Percentiles rank a stretch among this genome's conserved stretches.
These are phyloP conservation scores for Lasiosphaeria ovina DNA, from an alignment of 495 filamentous ascomycete genomes.

Conservation along the genomic window DNA sequence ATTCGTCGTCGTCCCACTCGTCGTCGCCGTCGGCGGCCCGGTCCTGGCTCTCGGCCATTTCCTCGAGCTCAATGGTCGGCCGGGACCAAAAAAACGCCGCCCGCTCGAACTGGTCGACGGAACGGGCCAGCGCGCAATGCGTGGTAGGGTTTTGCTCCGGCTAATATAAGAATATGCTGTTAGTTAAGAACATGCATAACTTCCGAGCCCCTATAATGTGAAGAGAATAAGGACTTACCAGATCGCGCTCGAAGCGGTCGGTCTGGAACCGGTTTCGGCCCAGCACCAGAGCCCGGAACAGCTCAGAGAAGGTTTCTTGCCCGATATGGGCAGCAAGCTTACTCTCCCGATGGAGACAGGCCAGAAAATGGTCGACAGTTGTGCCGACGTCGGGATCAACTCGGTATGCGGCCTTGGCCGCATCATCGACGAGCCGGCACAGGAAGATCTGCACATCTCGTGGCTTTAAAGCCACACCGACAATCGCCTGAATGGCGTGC, in stretches of 20 bases:
- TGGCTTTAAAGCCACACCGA: background rate
- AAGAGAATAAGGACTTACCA: background rate
- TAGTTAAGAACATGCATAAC: background rate
- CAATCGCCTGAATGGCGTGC: background rate
- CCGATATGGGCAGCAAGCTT: background rate
- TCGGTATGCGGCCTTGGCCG: background rate
- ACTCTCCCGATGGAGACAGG: background rate
- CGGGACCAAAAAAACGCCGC: conserved; percentile 10
- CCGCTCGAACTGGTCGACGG: conserved; percentile 10
- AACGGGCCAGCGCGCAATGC: conserved; percentile 7
- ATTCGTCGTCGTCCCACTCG: background rate
- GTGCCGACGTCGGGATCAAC: background rate
- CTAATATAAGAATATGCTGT: background rate
- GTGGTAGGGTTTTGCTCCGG: conserved; percentile 1
- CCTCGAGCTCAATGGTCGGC: conserved; percentile 3
- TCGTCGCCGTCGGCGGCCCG: background rate
- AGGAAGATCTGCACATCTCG: background rate
- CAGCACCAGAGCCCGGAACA: background rate
- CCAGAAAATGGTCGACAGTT: background rate
- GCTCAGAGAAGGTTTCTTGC: background rate
- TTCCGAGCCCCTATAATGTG: background rate
- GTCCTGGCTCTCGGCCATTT: background rate
- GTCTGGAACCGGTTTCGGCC: background rate
- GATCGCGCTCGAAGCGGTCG: background rate
- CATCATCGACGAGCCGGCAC: background rate